Evolutionary conservation across 2,329 filamentous ascomycete genomes (phyloP).

Genomic region (Sarocladium kiliense): DNA sequence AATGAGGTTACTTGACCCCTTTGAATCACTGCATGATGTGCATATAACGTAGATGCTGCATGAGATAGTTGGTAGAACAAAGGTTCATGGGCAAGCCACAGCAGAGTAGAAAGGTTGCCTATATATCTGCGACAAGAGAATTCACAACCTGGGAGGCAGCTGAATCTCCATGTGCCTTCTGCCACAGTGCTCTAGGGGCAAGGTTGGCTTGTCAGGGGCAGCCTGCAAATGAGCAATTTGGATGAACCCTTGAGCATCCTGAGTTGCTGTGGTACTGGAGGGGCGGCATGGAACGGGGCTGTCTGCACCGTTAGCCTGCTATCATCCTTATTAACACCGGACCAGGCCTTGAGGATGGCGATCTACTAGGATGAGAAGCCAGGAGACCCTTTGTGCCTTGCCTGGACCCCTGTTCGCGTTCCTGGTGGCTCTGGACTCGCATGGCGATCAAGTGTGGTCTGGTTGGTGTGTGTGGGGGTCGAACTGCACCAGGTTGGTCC

Average conservation of each 20-base stretch:
- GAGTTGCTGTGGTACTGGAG: neutral
- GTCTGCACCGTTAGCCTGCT: neutral
- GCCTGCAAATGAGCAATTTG: constrained; percentile 7
- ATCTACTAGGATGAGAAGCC: neutral
- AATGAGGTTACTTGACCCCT: neutral
- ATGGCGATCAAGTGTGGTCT: neutral
- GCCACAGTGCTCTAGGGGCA: neutral
- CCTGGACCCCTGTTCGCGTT: neutral
- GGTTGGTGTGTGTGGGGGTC: neutral
- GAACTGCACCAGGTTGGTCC: neutral
- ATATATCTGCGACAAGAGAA: neutral
- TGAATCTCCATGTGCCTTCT: neutral
- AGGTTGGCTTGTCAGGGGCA: neutral
- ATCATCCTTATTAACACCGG: neutral
- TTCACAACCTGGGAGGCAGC: neutral
- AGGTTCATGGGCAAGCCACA: neutral
- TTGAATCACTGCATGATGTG: neutral
- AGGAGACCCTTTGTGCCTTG: neutral
- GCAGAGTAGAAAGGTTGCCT: neutral
- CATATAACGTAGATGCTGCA: neutral
- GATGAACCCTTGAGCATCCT: neutral
- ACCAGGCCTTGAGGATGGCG: neutral
- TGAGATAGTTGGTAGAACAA: neutral
- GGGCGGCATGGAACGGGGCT: neutral
- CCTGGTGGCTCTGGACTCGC: neutral